Conservation (phyloP, 768 basidiomycete genomes). For the Lactarius vividus region DNA sequence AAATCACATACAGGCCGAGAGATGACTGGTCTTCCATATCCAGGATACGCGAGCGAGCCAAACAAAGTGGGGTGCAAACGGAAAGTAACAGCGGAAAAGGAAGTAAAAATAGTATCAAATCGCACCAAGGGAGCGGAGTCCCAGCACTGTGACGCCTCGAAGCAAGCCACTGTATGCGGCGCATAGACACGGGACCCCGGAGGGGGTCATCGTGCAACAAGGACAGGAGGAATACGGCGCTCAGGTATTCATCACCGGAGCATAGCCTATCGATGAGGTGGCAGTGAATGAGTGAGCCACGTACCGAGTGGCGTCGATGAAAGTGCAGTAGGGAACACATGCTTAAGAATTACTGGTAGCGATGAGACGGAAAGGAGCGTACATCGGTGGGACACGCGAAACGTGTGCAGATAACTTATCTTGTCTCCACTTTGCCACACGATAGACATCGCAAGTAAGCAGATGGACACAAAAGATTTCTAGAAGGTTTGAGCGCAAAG, state of each 20-base stretch:
- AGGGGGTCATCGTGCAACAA: not conserved
- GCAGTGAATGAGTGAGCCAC: constrained; percentile 13
- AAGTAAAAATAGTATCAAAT: not conserved
- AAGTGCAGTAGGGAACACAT: not conserved
- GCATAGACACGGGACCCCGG: not conserved
- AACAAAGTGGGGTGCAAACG: not conserved
- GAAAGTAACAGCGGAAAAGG: not conserved
- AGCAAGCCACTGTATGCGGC: not conserved
- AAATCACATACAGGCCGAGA: not conserved
- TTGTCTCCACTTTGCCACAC: constrained; percentile 1
- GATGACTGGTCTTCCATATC: not conserved
- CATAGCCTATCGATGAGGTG: constrained; percentile 18
- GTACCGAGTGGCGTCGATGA: not conserved
- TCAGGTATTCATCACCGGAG: not conserved
- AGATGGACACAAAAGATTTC: not conserved
- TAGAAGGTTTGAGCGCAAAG: not conserved
- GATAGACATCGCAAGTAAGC: constrained; percentile 16
- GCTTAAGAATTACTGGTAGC: not conserved
- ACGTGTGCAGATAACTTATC: constrained; percentile 5
- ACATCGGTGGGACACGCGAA: not conserved
- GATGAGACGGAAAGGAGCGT: not conserved
- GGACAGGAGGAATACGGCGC: not conserved
- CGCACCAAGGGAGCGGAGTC: not conserved
- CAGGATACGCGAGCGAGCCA: not conserved
- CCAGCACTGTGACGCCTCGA: not conserved